Percentiles rank a stretch among this genome's conserved stretches.
Evolutionary conservation across 257 asterid genomes (phyloP).

Genomic region (Nicotiana tabacum): DNA sequence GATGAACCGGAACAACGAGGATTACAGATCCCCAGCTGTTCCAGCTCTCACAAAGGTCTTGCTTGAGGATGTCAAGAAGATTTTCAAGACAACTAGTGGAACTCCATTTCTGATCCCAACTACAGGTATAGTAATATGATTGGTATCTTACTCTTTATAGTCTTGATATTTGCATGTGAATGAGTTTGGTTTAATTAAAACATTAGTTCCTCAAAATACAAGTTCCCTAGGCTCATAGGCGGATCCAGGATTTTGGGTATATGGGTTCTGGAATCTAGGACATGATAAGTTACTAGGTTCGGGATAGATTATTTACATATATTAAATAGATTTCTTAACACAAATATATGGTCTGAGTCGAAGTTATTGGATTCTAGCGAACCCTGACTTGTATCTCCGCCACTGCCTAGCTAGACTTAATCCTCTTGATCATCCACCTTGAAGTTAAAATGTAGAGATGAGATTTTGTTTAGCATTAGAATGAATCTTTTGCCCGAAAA

Average conservation of each 20-base stretch:
- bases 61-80: constrained; percentile 91
- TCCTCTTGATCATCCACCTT: not conserved
- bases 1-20: constrained; percentile 96
- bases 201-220: not conserved
- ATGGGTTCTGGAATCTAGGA: too few species aligned
- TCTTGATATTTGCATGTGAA: not conserved
- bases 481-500: not conserved
- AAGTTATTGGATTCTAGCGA: too few species aligned
- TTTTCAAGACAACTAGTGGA: constrained; percentile 88
- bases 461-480: not conserved
- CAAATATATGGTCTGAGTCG: too few species aligned
- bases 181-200: not conserved
- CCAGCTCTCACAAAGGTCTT: constrained; percentile 80
- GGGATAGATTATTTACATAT: too few species aligned
- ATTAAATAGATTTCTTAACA: too few species aligned
- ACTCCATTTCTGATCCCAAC: constrained; percentile 93
- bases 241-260: too few species aligned
- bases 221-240: too few species aligned
- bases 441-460: not conserved
- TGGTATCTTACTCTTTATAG: not conserved
- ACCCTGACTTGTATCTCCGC: too few species aligned
- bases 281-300: too few species aligned
- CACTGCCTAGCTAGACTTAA: not conserved
- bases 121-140: constrained; percentile 44
- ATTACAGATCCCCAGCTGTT: constrained; percentile 91